A percentile compares a stretch with the other conserved stretches of the same genome.
Evolutionary conservation across 2,329 filamentous ascomycete genomes (phyloP).

Genomic region (Sporothrix pallida): DNA sequence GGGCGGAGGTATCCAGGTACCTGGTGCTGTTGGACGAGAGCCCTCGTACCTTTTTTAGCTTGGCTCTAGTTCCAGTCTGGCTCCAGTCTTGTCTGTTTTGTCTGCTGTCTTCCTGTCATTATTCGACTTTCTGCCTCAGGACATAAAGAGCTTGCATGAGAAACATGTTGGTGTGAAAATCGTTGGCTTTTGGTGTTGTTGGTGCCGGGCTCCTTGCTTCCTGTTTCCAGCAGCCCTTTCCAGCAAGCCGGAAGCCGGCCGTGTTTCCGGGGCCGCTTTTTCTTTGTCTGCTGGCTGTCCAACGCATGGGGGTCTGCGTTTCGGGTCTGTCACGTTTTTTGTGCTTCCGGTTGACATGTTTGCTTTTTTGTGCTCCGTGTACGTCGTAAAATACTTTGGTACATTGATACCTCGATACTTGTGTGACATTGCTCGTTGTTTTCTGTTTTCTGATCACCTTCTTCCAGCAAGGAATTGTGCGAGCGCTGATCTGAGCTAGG

Average conservation of each 20-base stretch:
- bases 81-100: not conserved
- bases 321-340: conserved; percentile 14
- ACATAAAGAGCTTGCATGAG: conserved; percentile 28
- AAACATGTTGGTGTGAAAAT: not conserved
- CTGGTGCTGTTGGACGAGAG: conserved; percentile 11
- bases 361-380: not conserved
- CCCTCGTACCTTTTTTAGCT: conserved; percentile 6
- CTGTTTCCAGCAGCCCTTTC: conserved; percentile 25
- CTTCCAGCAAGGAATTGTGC: not conserved
- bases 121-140: not conserved
- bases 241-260: conserved; percentile 21
- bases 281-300: conserved; percentile 11
- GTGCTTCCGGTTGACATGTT: not conserved
- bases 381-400: not conserved
- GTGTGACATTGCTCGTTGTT: not conserved
- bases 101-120: not conserved
- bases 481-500: conserved; percentile 3
- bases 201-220: conserved; percentile 14
- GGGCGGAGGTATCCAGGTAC: not conserved
- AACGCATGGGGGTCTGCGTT: conserved; percentile 15
- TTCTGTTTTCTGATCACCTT: no score
- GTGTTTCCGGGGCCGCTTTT: not conserved
- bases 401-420: not conserved
- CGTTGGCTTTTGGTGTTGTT: not conserved
- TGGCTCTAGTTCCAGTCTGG: not conserved